Percentiles rank a stretch among this genome's conserved stretches.
phyloP scores from a whole-genome alignment of 2,329 filamentous ascomycete species.

The Claviceps arundinis region DNA sequence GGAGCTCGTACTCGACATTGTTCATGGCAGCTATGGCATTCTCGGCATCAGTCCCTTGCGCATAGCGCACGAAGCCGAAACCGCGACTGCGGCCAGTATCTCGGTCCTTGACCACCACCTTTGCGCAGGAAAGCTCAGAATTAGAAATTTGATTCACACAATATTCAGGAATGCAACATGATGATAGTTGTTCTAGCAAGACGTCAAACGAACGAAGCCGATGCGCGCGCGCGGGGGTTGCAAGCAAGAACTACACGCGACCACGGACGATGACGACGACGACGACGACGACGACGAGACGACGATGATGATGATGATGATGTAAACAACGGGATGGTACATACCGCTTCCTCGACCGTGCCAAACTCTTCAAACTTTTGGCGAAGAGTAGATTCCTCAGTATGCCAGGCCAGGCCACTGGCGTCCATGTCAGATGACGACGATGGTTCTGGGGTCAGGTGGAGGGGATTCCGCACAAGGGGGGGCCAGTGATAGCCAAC shows the following conservation, averaged over 20 bases:
- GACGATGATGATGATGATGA: background rate
- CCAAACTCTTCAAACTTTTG: conserved; percentile 90
- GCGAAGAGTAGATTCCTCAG: conserved; percentile 74
- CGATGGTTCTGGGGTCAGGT: too few relatives aligned
- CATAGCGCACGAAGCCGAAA: conserved; percentile 91
- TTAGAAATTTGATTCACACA: conserved; percentile 11
- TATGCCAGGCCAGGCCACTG: conserved; percentile 97
- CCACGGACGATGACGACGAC: background rate
- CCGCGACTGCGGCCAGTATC: conserved; percentile 94
- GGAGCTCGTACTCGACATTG: conserved; percentile 64
- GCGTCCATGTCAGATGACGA: conserved; percentile 8
- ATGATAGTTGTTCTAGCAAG: background rate
- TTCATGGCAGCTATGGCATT: conserved; percentile 69
- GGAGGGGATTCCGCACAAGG: background rate
- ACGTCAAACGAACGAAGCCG: background rate
- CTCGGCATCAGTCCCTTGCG: conserved; percentile 62
- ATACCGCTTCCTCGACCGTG: conserved; percentile 84
- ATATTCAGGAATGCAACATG: conserved; percentile 1
- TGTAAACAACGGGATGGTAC: conserved; percentile 24
- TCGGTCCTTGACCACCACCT: conserved; percentile 97
- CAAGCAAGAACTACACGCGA: background rate
- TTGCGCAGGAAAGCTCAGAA: conserved; percentile 7
- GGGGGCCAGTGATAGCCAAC: background rate
- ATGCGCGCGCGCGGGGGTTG: background rate
- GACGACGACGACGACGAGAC: background rate